Percentiles rank a stretch among this genome's conserved stretches.
phyloP scores from a whole-genome alignment of 345 rosid species.

The Nephelium lappaceum region DNA sequence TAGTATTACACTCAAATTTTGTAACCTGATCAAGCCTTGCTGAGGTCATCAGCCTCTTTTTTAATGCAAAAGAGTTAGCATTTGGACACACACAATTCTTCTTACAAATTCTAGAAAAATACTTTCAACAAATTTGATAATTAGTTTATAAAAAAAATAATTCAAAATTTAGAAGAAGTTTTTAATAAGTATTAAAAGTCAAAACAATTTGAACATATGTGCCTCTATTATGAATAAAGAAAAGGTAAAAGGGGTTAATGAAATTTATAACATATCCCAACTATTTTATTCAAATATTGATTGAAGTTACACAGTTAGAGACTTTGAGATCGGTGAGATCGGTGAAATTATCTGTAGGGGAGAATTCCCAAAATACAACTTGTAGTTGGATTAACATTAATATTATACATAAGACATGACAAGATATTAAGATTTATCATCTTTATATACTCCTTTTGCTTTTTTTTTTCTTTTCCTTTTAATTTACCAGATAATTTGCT shows the following conservation, averaged over 20 bases:
- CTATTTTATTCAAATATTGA: too few relatives aligned
- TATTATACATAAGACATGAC: too few relatives aligned
- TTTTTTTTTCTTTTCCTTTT: not conserved
- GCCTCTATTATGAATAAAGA: not conserved
- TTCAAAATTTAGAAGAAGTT: not conserved
- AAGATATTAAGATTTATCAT: too few relatives aligned
- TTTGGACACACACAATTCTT: not conserved
- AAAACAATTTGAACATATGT: not conserved
- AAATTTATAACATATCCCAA: too few relatives aligned
- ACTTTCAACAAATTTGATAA: not conserved
- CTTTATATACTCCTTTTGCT: too few relatives aligned
- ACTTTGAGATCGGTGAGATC: too few relatives aligned
- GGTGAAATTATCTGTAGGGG: too few relatives aligned
- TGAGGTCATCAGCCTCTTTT: not conserved
- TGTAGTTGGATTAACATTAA: too few relatives aligned
- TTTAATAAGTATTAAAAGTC: not conserved
- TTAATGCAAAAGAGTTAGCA: not conserved
- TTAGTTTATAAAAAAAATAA: not conserved
- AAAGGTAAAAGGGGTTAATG: not conserved
- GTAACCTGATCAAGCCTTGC: not conserved
- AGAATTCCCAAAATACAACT: too few relatives aligned
- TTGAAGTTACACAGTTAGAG: too few relatives aligned
- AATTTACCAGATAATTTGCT: not conserved
- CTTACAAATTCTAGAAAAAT: not conserved
- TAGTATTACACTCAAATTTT: not conserved